A percentile compares a stretch with the other conserved stretches of the same genome.
phyloP scores from a whole-genome alignment of 2,329 filamentous ascomycete genomes.

The Ophiosphaerella narmari region DNA sequence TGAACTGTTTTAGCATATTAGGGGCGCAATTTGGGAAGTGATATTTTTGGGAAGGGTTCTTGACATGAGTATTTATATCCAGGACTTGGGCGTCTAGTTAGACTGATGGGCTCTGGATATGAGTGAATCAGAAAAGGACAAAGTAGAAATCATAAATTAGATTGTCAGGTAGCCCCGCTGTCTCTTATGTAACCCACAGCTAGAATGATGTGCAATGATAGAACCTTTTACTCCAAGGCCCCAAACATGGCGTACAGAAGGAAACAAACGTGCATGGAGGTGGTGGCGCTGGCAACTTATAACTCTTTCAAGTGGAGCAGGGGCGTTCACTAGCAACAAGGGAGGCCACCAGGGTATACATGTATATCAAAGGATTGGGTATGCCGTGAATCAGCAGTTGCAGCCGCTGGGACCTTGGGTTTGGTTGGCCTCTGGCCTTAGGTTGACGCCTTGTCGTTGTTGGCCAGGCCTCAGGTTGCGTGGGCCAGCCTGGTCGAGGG shows the following conservation, averaged over 20 bases:
- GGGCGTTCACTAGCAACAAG: background rate
- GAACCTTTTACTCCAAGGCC: slow-evolving; percentile 33
- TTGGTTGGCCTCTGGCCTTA: slow-evolving; percentile 64
- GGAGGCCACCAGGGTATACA: slow-evolving; percentile 1
- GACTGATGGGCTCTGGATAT: background rate
- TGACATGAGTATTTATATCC: no score
- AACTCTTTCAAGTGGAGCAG: slow-evolving; percentile 1
- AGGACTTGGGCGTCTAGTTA: background rate
- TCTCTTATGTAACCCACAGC: slow-evolving; percentile 29
- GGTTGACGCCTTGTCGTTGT: slow-evolving; percentile 67
- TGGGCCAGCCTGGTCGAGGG: slow-evolving; percentile 93
- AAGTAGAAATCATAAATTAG: slow-evolving; percentile 20
- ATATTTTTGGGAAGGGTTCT: no score
- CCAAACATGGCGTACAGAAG: slow-evolving; percentile 24
- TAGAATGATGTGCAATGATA: slow-evolving; percentile 10
- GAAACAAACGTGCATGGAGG: slow-evolving; percentile 15
- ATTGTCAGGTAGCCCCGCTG: slow-evolving; percentile 37
- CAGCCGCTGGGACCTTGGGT: slow-evolving; percentile 65
- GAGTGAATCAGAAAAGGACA: background rate
- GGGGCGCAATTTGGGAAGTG: no score
- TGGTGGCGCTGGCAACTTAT: slow-evolving; percentile 9
- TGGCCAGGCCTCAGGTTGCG: slow-evolving; percentile 71
- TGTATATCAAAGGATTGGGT: slow-evolving; percentile 9
- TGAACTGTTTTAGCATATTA: background rate
- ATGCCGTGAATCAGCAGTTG: slow-evolving; percentile 58